These are phyloP conservation scores for Podospora bellae-mahoneyi DNA, from an alignment of 495 filamentous ascomycete genomes.

Conservation along the genomic window DNA sequence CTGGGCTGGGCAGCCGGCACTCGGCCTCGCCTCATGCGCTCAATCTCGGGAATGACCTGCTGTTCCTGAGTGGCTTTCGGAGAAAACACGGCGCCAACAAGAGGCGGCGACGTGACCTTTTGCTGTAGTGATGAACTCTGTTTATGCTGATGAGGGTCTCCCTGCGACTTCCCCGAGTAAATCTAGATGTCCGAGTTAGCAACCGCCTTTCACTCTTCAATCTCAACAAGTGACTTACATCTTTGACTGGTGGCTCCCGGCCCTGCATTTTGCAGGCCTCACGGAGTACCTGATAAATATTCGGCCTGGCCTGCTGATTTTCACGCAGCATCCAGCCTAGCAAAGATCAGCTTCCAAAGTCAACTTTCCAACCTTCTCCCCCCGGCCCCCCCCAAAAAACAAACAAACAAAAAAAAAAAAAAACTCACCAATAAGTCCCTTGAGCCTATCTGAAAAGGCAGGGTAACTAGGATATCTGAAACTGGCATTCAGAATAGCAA, in stretches of 20 bases:
- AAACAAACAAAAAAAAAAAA: background rate
- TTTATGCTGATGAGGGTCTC: conserved; percentile 32
- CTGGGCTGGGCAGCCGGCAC: conserved; percentile 55
- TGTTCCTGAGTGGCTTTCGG: conserved; percentile 64
- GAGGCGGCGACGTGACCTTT: conserved; percentile 50
- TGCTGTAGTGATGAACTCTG: conserved; percentile 18
- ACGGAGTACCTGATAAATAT: conserved; percentile 86
- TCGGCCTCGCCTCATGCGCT: conserved; percentile 89
- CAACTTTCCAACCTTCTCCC: background rate
- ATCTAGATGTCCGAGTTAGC: conserved; percentile 54
- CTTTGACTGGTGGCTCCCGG: conserved; percentile 82
- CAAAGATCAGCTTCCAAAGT: conserved; percentile 33
- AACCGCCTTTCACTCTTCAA: conserved; percentile 18
- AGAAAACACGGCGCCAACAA: conserved; percentile 66
- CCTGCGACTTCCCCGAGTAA: conserved; percentile 63
- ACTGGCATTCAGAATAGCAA: conserved; percentile 95
- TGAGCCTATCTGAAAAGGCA: conserved; percentile 81
- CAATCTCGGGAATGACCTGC: conserved; percentile 79
- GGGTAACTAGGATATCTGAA: conserved; percentile 91
- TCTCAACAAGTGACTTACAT: conserved; percentile 56
- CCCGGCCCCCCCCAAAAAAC: no score
- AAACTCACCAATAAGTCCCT: conserved; percentile 81
- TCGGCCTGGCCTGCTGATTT: conserved; percentile 75
- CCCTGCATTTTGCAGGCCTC: conserved; percentile 88
- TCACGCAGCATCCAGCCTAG: conserved; percentile 88